Base-by-base conservation (phyloP, 2,329 filamentous ascomycete genomes). In the Penicillium sp. region DNA sequence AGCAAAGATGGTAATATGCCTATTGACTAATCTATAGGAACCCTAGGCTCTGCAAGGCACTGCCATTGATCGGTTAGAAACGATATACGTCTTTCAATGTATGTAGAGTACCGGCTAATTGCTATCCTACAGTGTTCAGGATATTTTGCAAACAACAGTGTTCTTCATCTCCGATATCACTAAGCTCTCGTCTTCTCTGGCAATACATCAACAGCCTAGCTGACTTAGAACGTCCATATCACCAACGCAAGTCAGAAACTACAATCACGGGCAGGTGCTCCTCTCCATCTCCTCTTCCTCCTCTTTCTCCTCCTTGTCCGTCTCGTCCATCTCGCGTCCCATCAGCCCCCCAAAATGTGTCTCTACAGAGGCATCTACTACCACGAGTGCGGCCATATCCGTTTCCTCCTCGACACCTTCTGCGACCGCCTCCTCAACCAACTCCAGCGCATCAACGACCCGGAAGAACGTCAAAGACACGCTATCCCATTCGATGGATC, bases 391-490 rank as follows among this genome's bases (percentile, higher is more conserved):
- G 46, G 51, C 9, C 67, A 70, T 46, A 55, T 46, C 4, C 48
- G 45, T 31, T 62, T 64, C 40, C 36, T 59, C 5, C 51, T 68
- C 2, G 33, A 54, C 28, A 20, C 49, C 6, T 62, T 67, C 56
- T 72, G 69, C 54, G 42, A 18, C 4, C 13, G 46, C 4, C 44
- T 65, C 7, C 46, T 61, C 10, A 11, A 38, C n/a, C 62, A 69
- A 33, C 54, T 72, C 1, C 51, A 58, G 10, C 65, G 63, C 2
- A 70, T 71, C 49, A 67, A 70, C 18, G 63, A 70, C 30, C 59
- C 64, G 0, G 36, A 48, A 1, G 43, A 66, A 31, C 58, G 58
- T 1, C 46, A 46, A 5, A 18, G 2, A 3, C 38, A 43, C n/a
- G 33, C 6, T 4, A 25, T 57, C 1, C 55, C 54, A 4, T 58